Evolutionary conservation across 2,329 filamentous ascomycete genomes (phyloP), one percentile per base, ranked within the genome.

Genomic region (Beauveria caledonica): DNA sequence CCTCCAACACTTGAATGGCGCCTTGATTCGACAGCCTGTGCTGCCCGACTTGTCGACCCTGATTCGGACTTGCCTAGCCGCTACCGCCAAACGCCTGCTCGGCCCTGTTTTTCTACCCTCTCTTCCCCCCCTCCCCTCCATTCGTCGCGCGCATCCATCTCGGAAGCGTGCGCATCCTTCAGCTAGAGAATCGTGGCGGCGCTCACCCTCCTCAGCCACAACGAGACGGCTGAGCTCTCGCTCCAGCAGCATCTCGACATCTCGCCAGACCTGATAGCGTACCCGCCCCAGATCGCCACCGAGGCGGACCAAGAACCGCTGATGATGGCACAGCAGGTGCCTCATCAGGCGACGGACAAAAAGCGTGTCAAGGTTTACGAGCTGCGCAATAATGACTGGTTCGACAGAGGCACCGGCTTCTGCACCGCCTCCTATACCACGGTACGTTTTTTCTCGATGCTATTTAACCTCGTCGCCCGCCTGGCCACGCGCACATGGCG

Each of bases 341-440:
- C 84, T 84, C 83, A 85, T 83, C 82, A 80, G 77, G 77, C 80
- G 74, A 81, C 81, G 74, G 84, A 86, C 70, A 85, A 80, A 77
- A 86, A 83, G 74, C 83, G 94, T 81, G 94, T 97, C 76, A 99
- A 99, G 81, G 94, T 99, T 73, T 99, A 99, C 76, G 94, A 97
- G 80, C 84, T 99, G 70, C 91, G 90, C 74, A 92, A 96, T 77
- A 96, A 96, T 82, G 94, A 97, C 85, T 99, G 94, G 94, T 97
- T 93, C 73, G 94, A 99, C 77, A 84, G 93, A 70, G 94, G 94
- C 65, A 99, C 94, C 52, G 94, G 94, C 64, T 97, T 97, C 75
- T 97, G 94, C 74, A 90, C 86, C 62, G 92, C 92, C 52, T 82
- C 86, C 65, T 84, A 89, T 65, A 77, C 87, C 64, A 82, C 86